phyloP scores from a whole-genome alignment of 495 filamentous ascomycete genomes.

The Parathielavia hyrcaniae region DNA sequence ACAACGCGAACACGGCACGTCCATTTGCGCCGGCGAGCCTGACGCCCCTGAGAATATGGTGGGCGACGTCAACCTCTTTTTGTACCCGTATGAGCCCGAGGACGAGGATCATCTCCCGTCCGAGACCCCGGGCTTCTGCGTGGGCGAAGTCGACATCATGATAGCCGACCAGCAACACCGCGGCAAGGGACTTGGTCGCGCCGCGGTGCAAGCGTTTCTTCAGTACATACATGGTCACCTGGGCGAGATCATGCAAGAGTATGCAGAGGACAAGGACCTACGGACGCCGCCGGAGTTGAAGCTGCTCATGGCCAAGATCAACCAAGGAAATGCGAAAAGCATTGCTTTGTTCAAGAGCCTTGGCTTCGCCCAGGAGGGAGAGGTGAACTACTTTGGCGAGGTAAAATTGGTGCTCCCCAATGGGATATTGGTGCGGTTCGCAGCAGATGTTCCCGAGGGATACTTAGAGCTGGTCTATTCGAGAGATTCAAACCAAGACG shows the following conservation, averaged over 20 bases:
- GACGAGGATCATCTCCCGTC: constrained; percentile 19
- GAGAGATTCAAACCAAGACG: constrained; percentile 5
- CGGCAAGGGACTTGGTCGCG: constrained; percentile 58
- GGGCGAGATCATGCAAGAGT: constrained; percentile 54
- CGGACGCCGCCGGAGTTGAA: constrained; percentile 21
- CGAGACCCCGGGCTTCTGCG: constrained; percentile 24
- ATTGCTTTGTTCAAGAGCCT: constrained; percentile 41
- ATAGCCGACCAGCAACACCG: constrained; percentile 58
- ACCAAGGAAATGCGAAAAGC: constrained; percentile 35
- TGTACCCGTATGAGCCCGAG: constrained; percentile 46
- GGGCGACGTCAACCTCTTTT: constrained; percentile 83
- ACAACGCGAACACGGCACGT: background rate
- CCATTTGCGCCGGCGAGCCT: constrained; percentile 32
- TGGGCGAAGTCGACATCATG: constrained; percentile 87
- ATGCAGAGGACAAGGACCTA: constrained; percentile 26
- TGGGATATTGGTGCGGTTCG: constrained; percentile 10
- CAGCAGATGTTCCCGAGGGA: constrained; percentile 13
- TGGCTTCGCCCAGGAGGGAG: constrained; percentile 42
- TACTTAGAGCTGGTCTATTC: constrained; percentile 29
- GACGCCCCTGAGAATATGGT: constrained; percentile 60
- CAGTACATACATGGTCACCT: constrained; percentile 51
- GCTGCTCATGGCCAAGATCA: constrained; percentile 45
- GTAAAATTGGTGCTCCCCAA: constrained; percentile 33
- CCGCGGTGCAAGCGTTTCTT: constrained; percentile 61
- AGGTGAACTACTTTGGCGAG: constrained; percentile 48